Percentiles rank a stretch among this genome's conserved stretches.
phyloP scores from a whole-genome alignment of 139 green algal species.

The Coccomyxa sp. region DNA sequence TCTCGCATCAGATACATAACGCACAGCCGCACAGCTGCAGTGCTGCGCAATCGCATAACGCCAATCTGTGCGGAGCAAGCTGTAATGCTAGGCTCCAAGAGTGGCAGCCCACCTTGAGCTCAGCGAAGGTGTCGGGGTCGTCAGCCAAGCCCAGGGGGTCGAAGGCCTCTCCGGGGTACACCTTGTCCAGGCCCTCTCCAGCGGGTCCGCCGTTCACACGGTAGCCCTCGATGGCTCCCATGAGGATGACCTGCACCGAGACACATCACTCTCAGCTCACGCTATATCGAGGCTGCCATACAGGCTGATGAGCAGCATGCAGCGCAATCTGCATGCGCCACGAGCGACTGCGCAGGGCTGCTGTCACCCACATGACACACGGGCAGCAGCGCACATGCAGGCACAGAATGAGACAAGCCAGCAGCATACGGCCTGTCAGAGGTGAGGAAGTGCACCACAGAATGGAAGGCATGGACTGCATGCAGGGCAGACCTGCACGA shows the following conservation, averaged over 20 bases:
- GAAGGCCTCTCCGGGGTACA: conserved; percentile 64
- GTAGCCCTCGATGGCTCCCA: conserved; percentile 84
- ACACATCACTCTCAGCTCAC: not conserved
- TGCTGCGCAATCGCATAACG: too few species aligned
- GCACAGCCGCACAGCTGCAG: too few species aligned
- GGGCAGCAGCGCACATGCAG: not conserved
- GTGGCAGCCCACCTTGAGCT: conserved; percentile 46
- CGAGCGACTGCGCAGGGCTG: not conserved
- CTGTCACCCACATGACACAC: not conserved
- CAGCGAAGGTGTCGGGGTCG: conserved; percentile 81
- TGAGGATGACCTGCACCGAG: conserved; percentile 65
- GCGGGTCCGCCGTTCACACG: conserved; percentile 70
- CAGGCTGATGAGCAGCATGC: not conserved
- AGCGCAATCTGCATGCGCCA: not conserved
- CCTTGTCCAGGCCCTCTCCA: conserved; percentile 69
- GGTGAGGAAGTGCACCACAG: too few species aligned
- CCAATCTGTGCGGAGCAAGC: too few species aligned
- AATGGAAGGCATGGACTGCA: not conserved
- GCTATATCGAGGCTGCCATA: not conserved
- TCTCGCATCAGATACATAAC: too few species aligned
- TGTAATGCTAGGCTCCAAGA: not conserved
- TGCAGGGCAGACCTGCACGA: conserved; percentile 33
- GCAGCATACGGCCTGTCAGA: too few species aligned
- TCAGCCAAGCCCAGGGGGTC: conserved; percentile 76
- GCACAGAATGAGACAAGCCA: not conserved